phyloP scores from a whole-genome alignment of 495 filamentous ascomycete species.

The Delitschia confertaspora region DNA sequence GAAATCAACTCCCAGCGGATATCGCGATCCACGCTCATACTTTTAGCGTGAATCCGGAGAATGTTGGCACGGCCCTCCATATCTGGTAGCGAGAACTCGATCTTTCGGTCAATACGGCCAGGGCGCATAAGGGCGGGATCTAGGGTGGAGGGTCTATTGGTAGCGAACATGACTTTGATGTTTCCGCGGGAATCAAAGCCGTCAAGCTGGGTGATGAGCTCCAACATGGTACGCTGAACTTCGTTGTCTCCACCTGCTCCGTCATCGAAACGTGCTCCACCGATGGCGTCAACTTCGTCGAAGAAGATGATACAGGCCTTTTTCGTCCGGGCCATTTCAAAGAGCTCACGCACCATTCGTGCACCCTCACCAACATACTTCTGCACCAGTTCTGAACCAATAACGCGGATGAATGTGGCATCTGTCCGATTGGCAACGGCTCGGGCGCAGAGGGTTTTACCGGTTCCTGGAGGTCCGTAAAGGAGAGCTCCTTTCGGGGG shows the following conservation, averaged over 20 bases:
- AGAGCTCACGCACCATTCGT: constrained; percentile 94
- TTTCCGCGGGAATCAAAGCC: constrained; percentile 96
- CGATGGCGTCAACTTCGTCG: constrained; percentile 96
- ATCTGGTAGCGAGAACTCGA: constrained; percentile 95
- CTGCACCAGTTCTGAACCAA: constrained; percentile 92
- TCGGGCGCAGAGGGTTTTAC: constrained; percentile 95
- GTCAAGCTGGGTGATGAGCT: constrained; percentile 95
- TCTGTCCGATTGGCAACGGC: constrained; percentile 96
- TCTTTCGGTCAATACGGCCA: constrained; percentile 96
- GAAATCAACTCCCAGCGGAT: constrained; percentile 98
- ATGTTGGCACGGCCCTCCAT: constrained; percentile 96
- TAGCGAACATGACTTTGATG: constrained; percentile 99
- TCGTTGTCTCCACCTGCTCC: constrained; percentile 97
- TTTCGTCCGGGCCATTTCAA: constrained; percentile 99
- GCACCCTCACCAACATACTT: constrained; percentile 99
- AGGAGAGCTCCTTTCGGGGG: constrained; percentile 95
- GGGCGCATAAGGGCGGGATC: constrained; percentile 96
- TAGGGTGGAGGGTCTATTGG: constrained; percentile 90
- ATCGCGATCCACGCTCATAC: constrained; percentile 97
- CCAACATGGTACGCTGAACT: constrained; percentile 98
- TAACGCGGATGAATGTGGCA: constrained; percentile 96
- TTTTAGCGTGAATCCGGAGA: constrained; percentile 96
- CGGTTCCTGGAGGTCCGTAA: constrained; percentile 93
- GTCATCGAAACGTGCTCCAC: constrained; percentile 96
- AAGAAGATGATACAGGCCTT: constrained; percentile 99